These are phyloP conservation scores for Cyphellophora europaea DNA, from an alignment of 2,329 filamentous ascomycete genomes.

Conservation along the genomic window DNA sequence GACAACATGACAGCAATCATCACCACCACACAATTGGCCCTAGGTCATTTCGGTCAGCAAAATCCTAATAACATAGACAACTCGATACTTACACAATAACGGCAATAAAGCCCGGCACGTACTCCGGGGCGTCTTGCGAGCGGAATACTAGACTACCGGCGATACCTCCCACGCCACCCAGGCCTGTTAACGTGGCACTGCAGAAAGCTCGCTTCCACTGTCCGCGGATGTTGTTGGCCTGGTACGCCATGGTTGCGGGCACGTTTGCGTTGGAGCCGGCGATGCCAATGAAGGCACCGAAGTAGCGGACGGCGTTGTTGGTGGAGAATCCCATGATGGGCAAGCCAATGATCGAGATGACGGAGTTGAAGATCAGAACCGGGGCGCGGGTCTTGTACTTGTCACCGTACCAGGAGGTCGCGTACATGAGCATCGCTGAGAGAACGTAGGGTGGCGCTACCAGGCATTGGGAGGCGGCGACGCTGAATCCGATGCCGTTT, in stretches of 20 bases:
- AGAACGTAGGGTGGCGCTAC: constrained; percentile 26
- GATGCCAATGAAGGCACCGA: constrained; percentile 16
- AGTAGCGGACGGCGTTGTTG: constrained; percentile 9
- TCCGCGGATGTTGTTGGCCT: constrained; percentile 24
- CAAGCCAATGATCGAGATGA: constrained; percentile 11
- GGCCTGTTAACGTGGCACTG: background rate
- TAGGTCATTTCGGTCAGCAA: background rate
- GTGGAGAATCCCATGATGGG: constrained; percentile 11
- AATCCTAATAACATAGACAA: background rate
- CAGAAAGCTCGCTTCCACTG: constrained; percentile 21
- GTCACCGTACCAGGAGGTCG: constrained; percentile 17
- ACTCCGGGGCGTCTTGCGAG: constrained; percentile 1
- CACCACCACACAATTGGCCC: constrained; percentile 36
- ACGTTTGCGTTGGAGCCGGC: constrained; percentile 21
- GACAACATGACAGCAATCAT: constrained; percentile 45
- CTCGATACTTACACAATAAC: background rate
- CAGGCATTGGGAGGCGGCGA: constrained; percentile 23
- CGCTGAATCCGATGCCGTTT: constrained; percentile 26
- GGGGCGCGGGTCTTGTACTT: constrained; percentile 11
- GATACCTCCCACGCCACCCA: background rate
- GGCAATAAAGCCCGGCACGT: background rate
- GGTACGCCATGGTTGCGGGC: constrained; percentile 22
- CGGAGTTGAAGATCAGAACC: constrained; percentile 10
- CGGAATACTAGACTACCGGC: background rate
- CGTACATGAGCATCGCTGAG: constrained; percentile 25